Evolutionary conservation across 148 eudicot species (phyloP), one percentile per base, ranked within the genome.

Genomic region (Mesembryanthemum crystallinum): DNA sequence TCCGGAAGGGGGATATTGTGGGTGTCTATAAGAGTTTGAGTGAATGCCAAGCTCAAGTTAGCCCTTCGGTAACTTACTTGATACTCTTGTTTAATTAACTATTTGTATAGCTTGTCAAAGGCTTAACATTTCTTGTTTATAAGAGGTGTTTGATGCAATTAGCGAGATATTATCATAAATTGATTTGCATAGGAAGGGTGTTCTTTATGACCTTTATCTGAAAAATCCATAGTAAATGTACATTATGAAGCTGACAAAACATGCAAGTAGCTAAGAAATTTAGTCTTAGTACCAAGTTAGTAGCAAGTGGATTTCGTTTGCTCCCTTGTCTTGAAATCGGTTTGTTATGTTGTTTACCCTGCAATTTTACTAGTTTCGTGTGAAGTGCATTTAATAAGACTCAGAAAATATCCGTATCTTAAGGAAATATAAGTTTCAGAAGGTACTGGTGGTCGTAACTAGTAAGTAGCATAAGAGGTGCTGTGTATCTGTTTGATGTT

Each of bases 11-110:
- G 54, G 95, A 87, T 58, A 64, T 86, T 75, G 74, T 90, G 37
- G 98, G 97, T 28, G 87, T 94, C 43, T 91, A 91, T 75, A 88
- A 80, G 69, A 88, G 59, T 77, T 76, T 90, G 63, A 78, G 76
- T 80, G 98, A 90, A 75, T 87, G 92, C 76, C 93, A 94, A 86
- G 83, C 88, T 71, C 86, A 86, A 73, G 84, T 88, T 74, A 84
- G 79, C 75, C 84, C 87, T 72, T 88, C 89, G 66, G 92, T 89
- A 77, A 77, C 45, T 51, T 70, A 24, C 52, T 60, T 37, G 13
- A 11, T 54, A 2, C 27, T 11, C 57, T 39, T 32, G 24, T 8
- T 58, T 42, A 18, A 0, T 45, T 8, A 60, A 49, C 32, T 45
- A 3, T 30, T 13, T 1, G 3, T 59, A 1, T 24, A 14, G 33